phyloP scores from a whole-genome alignment of 129 eudicot genomes.

The Saposhnikovia divaricata region DNA sequence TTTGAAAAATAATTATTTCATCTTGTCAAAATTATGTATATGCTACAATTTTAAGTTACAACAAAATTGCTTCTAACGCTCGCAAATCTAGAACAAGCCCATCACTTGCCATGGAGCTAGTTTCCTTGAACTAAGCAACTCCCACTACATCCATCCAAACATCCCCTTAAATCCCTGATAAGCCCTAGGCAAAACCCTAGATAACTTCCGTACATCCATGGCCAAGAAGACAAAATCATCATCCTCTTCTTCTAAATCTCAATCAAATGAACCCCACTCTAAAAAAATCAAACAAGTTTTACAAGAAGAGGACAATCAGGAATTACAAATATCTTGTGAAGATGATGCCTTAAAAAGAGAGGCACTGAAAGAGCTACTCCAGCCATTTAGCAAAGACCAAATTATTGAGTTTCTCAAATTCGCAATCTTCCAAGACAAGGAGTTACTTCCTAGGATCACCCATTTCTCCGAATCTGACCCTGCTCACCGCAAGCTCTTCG shows the following conservation, averaged over 20 bases:
- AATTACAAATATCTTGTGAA: slow-evolving; percentile 23
- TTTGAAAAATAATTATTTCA: too few relatives aligned
- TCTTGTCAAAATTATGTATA: too few relatives aligned
- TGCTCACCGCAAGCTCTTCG: slow-evolving; percentile 64
- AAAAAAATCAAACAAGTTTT: neutral
- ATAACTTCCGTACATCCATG: slow-evolving; percentile 5
- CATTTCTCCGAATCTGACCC: slow-evolving; percentile 65
- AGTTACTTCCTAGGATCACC: slow-evolving; percentile 26
- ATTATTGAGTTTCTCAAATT: slow-evolving; percentile 44
- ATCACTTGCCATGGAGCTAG: too few relatives aligned
- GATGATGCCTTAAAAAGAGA: slow-evolving; percentile 45
- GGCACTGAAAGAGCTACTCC: slow-evolving; percentile 48
- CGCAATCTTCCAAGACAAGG: slow-evolving; percentile 42
- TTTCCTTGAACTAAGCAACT: too few relatives aligned
- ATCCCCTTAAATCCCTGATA: neutral
- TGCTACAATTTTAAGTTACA: too few relatives aligned
- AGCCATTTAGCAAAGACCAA: slow-evolving; percentile 67
- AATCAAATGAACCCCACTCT: slow-evolving; percentile 19
- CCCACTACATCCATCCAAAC: too few relatives aligned
- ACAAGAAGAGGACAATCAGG: slow-evolving; percentile 16
- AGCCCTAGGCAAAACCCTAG: neutral
- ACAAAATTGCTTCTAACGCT: too few relatives aligned
- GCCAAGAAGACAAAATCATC: slow-evolving; percentile 29
- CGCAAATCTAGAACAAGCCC: too few relatives aligned
- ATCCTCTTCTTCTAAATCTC: neutral